A percentile compares a stretch with the other conserved stretches of the same genome.
These are phyloP conservation scores for Aspergillus conjunctus DNA, from an alignment of 495 filamentous ascomycete species.

Conservation along the genomic window DNA sequence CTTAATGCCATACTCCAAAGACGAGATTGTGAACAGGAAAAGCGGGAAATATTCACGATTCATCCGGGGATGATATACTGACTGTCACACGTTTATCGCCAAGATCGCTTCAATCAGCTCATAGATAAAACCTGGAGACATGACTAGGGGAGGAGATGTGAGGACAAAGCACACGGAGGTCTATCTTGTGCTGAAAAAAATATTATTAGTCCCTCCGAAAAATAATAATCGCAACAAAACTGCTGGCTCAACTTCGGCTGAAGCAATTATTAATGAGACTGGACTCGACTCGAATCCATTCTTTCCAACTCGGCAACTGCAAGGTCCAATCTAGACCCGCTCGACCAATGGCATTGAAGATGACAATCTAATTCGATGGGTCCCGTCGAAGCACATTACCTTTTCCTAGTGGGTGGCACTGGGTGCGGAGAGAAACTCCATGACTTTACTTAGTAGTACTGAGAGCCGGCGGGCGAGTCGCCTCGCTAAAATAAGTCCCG, in stretches of 20 bases:
- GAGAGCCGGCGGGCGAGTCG: no score
- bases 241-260: neutral
- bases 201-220: neutral
- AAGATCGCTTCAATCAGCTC: neutral
- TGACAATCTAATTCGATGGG: conserved; percentile 14
- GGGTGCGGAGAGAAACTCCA: conserved; percentile 19
- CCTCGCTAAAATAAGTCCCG: neutral
- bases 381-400: conserved; percentile 8
- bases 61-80: neutral
- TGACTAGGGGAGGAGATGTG: neutral
- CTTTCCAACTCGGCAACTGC: neutral
- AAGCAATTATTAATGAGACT: conserved; percentile 16
- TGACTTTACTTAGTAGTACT: no score
- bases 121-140: neutral
- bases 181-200: no score
- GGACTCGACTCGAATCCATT: conserved; percentile 11
- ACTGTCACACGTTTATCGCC: neutral
- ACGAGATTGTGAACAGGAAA: no score
- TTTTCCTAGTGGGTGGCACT: no score
- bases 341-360: conserved; percentile 11
- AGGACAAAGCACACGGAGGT: neutral
- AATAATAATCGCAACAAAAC: neutral
- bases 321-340: conserved; percentile 2
- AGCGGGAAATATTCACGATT: no score
- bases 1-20: no score